Conservation (phyloP, 148 eudicot species). For the Tetragonia tetragonoides region DNA sequence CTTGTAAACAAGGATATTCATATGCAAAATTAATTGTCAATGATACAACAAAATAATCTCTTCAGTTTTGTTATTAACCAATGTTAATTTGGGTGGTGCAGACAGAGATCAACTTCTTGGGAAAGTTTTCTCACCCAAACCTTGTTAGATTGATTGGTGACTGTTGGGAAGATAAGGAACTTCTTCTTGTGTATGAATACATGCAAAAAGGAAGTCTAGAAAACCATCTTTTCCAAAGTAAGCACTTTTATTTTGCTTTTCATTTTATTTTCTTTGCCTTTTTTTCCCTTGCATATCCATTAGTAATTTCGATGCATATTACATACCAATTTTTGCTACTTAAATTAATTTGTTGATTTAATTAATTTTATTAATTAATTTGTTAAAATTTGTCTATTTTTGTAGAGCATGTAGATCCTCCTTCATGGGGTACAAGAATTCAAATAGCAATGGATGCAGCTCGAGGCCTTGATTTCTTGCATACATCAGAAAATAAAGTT, state of each 20-base stretch:
- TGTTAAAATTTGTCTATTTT: background rate
- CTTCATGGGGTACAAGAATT: conserved; percentile 61
- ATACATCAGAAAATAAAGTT: conserved; percentile 72
- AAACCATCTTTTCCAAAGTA: conserved; percentile 64
- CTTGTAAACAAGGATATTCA: background rate
- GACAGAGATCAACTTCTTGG: conserved; percentile 68
- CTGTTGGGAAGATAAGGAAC: conserved; percentile 58
- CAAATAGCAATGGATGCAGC: conserved; percentile 84
- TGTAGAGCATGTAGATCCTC: conserved; percentile 56
- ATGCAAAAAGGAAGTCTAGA: conserved; percentile 65
- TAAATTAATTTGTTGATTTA: too few species aligned
- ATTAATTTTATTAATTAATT: too few species aligned
- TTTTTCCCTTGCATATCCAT: background rate
- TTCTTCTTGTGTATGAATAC: conserved; percentile 68
- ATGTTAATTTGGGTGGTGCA: background rate
- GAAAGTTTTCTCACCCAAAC: conserved; percentile 66
- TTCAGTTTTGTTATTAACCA: background rate
- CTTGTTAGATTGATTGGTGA: conserved; percentile 66
- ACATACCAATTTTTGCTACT: too few species aligned
- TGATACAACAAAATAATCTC: background rate
- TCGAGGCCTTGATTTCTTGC: conserved; percentile 70
- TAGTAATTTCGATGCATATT: background rate
- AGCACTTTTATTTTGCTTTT: conserved; percentile 3
- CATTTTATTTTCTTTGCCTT: background rate
- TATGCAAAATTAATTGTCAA: too few species aligned